Evolutionary conservation across 2,329 filamentous ascomycete genomes (phyloP).

Genomic region (Verticillium klebahnii): DNA sequence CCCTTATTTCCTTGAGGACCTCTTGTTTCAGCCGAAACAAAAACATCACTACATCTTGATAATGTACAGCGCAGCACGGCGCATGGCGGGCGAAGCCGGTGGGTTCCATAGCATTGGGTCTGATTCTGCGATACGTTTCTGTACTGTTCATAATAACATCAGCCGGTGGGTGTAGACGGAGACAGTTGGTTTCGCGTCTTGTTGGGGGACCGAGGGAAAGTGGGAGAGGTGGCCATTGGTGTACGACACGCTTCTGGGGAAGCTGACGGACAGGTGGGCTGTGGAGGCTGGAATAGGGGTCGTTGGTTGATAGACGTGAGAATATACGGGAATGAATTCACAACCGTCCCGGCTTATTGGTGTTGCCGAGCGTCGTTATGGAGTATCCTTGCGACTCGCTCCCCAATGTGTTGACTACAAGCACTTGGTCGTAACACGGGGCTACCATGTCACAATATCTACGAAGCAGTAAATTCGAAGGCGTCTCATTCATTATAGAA

Average conservation of each 20-base stretch:
- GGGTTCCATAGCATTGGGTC: constrained; percentile 28
- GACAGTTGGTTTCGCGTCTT: constrained; percentile 1
- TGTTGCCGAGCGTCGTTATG: too few relatives aligned
- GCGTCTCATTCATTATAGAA: not conserved
- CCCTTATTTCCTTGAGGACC: not conserved
- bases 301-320: constrained; percentile 1
- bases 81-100: constrained; percentile 29
- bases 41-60: constrained; percentile 17
- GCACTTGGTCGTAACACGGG: too few relatives aligned
- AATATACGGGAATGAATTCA: constrained; percentile 3
- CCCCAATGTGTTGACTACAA: too few relatives aligned
- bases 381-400: too few relatives aligned
- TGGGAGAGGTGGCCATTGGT: not conserved
- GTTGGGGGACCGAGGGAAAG: not conserved
- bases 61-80: constrained; percentile 34
- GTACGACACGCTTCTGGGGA: not conserved
- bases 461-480: not conserved
- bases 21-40: constrained; percentile 8
- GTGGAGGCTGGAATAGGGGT: not conserved
- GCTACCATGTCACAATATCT: too few relatives aligned
- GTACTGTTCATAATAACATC: constrained; percentile 13
- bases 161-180: not conserved
- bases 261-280: not conserved
- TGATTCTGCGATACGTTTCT: constrained; percentile 18
- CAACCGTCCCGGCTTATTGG: not conserved